Evolutionary conservation across 345 rosid species (phyloP).

Genomic region (Lepidium aucheri): DNA sequence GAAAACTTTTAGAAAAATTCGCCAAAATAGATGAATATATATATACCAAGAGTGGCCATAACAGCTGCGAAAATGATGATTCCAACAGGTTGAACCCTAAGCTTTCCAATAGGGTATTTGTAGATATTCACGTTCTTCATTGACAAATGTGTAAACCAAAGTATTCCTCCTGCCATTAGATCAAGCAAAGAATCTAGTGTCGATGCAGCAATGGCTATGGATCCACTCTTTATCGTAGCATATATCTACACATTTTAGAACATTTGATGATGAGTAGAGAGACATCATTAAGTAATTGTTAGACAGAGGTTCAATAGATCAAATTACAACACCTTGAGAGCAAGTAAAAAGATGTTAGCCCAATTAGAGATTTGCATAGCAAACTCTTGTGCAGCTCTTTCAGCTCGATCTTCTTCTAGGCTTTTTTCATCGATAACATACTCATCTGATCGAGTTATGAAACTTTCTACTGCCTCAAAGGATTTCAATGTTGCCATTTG

Average conservation of each 20-base stretch:
- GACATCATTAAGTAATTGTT: background rate
- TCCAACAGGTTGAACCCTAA: constrained; percentile 94
- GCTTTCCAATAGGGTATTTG: constrained; percentile 89
- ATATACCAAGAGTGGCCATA: constrained; percentile 92
- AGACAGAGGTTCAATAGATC: background rate
- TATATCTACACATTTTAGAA: constrained; percentile 41
- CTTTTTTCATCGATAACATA: constrained; percentile 23
- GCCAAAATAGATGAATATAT: background rate
- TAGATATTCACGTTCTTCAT: constrained; percentile 84
- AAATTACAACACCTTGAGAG: constrained; percentile 51
- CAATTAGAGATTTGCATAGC: constrained; percentile 80
- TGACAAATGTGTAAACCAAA: constrained; percentile 85
- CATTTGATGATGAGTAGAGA: constrained; percentile 3
- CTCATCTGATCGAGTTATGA: constrained; percentile 19
- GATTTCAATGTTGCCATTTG: constrained; percentile 69
- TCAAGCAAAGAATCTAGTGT: constrained; percentile 91
- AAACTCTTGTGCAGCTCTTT: constrained; percentile 40
- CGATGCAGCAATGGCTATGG: constrained; percentile 93
- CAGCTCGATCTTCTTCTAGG: constrained; percentile 33
- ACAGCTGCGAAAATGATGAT: constrained; percentile 85
- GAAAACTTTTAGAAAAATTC: background rate
- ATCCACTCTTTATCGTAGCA: constrained; percentile 84
- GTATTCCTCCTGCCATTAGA: constrained; percentile 94
- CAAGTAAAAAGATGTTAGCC: constrained; percentile 64
- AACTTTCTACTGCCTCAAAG: constrained; percentile 64